Evolutionary conservation across 1,284 basidiomycete genomes (phyloP), one percentile per base, ranked within the genome.

Genomic region (Trichosporon asahii): DNA sequence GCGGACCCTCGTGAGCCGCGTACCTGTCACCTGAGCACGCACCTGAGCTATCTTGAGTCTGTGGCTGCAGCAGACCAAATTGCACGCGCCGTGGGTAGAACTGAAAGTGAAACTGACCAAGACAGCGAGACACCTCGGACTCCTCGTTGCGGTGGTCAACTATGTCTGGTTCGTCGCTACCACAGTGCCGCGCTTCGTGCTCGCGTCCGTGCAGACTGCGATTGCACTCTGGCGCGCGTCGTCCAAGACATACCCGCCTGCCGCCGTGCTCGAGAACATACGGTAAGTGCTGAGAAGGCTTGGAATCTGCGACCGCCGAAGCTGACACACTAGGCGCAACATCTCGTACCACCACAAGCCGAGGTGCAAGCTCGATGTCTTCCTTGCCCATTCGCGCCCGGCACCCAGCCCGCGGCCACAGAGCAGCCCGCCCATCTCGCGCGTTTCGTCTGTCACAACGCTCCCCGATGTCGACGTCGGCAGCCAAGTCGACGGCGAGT

Each of bases 401-500:
- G 57, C 57, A 2, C 57, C 57, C 7, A 33, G 27, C 2, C 65
- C 65, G 46, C 44, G 61, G 55, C 65, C 37, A 12, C 55, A 23
- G 11, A n/a, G 23, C 35, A 60, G 37, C 55, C 55, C 23, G 35
- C 60, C 68, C 15, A 46, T 68, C 11, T 72, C 73, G 6, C 69
- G 69, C 7, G 73, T 68, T 23, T 68, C 65, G 15, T 37, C 66
- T 11, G 60, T 67, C 6, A 68, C 33, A 12, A 72, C 73, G 1
- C 64, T 72, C 0, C 70, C 70, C 46, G 70, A 74, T 15, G 68
- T 74, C 40, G 73, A 74, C 29, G 63, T 44, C 23, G 69, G 73
- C 1, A 69, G 64, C 55, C 49, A 68, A 21, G 64, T 60, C 15
- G 69, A 72, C 35, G 66, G 37, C 66, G 73, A 72, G 53, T 70